A percentile compares a stretch with the other conserved stretches of the same genome.
Conservation (phyloP, 345 rosid genomes). For the Nephelium lappaceum region DNA sequence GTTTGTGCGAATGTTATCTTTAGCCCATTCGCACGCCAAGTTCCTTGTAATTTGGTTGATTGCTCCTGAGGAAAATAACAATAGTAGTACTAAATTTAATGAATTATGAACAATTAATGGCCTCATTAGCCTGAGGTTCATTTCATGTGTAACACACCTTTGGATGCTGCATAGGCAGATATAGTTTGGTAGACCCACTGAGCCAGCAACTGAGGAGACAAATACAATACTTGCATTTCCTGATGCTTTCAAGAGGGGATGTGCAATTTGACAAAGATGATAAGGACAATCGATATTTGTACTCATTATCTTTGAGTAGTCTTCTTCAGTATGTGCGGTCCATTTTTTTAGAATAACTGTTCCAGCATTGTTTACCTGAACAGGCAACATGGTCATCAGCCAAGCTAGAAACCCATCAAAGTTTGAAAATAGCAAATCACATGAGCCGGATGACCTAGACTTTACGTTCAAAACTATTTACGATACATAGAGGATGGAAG, state of each 20-base stretch:
- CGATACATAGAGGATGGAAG: no score
- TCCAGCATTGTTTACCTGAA: slow-evolving; percentile 47
- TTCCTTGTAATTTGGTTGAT: slow-evolving; percentile 37
- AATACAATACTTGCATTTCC: slow-evolving; percentile 56
- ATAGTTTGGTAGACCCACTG: slow-evolving; percentile 13
- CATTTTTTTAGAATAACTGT: background rate
- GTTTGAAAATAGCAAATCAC: no score
- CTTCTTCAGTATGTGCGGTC: slow-evolving; percentile 33
- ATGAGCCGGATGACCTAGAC: no score
- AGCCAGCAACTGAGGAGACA: slow-evolving; percentile 48
- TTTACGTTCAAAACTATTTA: no score
- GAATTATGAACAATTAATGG: background rate
- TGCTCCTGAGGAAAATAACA: slow-evolving; percentile 26
- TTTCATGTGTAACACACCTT: slow-evolving; percentile 29
- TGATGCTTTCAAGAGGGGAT: slow-evolving; percentile 54
- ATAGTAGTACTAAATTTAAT: background rate
- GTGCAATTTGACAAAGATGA: slow-evolving; percentile 60
- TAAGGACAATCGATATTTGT: slow-evolving; percentile 58
- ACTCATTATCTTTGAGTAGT: slow-evolving; percentile 39
- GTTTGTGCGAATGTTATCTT: slow-evolving; percentile 39
- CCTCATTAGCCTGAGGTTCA: background rate
- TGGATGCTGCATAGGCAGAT: slow-evolving; percentile 39
- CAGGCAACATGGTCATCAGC: background rate
- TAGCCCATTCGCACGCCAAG: slow-evolving; percentile 49
- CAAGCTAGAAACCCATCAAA: background rate